phyloP scores from a whole-genome alignment of 139 green algal species.

The Raphidocelis subcapitata region DNA sequence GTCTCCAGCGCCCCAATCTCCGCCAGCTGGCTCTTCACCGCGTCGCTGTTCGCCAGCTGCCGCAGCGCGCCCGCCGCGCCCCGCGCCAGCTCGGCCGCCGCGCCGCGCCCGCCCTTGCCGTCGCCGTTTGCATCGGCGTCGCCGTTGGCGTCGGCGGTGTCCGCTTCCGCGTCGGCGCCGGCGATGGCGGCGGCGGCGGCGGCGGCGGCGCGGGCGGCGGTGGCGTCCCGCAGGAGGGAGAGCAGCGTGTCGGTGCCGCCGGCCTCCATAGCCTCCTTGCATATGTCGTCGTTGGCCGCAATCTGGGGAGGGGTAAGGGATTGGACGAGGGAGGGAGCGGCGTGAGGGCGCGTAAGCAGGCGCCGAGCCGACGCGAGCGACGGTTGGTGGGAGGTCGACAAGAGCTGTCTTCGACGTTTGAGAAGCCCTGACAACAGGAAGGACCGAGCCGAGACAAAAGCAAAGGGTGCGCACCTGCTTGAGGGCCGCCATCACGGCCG shows the following conservation, averaged over 20 bases:
- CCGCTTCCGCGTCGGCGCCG: background rate
- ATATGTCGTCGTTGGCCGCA: slow-evolving; percentile 75
- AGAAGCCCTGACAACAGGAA: too few relatives aligned
- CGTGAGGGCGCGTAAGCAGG: too few relatives aligned
- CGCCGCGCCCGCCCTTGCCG: background rate
- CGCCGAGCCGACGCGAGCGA: too few relatives aligned
- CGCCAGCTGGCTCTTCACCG: slow-evolving; percentile 67
- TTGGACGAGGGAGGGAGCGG: too few relatives aligned
- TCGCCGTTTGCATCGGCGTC: background rate
- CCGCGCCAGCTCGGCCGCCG: slow-evolving; percentile 9
- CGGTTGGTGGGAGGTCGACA: too few relatives aligned
- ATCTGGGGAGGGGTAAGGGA: slow-evolving; percentile 4
- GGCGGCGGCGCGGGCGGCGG: too few relatives aligned
- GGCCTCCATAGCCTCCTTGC: slow-evolving; percentile 44
- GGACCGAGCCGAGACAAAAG: too few relatives aligned
- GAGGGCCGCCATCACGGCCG: slow-evolving; percentile 8
- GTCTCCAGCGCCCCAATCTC: slow-evolving; percentile 45
- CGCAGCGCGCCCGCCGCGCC: slow-evolving; percentile 49
- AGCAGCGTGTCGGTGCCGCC: slow-evolving; percentile 40
- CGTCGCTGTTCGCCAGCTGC: slow-evolving; percentile 83
- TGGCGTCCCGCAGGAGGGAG: slow-evolving; percentile 28
- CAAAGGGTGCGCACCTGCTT: too few relatives aligned
- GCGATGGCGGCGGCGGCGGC: too few relatives aligned
- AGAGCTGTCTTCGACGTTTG: too few relatives aligned
- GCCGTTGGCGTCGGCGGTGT: background rate